A percentile compares a stretch with the other conserved stretches of the same genome.
Conservation (phyloP, 2,329 filamentous ascomycete genomes). For the Thielaviopsis euricoi region DNA sequence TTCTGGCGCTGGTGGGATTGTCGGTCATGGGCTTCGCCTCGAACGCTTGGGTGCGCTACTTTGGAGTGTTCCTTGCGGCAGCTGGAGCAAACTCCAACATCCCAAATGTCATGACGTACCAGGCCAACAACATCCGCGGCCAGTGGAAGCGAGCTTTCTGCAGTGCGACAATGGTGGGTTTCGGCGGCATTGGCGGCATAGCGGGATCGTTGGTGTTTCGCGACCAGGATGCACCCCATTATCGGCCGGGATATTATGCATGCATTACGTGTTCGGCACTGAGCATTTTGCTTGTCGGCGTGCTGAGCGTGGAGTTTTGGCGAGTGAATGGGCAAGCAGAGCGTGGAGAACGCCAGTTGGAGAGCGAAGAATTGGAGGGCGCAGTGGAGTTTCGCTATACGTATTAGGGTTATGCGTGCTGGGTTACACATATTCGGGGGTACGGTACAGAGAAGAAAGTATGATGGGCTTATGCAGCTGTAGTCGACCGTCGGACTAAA, state of each 20-base stretch:
- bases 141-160: conserved; percentile 79
- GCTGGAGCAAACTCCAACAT: conserved; percentile 66
- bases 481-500: too few species aligned
- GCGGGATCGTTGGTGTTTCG: conserved; percentile 58
- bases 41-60: conserved; percentile 46
- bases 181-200: conserved; percentile 66
- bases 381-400: conserved; percentile 11
- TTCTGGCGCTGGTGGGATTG: conserved; percentile 51
- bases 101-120: conserved; percentile 59
- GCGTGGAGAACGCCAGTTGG: conserved; percentile 34
- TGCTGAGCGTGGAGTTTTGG: conserved; percentile 26
- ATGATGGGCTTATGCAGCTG: too few species aligned
- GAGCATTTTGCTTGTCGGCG: conserved; percentile 27
- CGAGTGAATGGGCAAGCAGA: conserved; percentile 33
- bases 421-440: too few species aligned
- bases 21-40: conserved; percentile 43
- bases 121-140: conserved; percentile 75
- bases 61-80: conserved; percentile 60
- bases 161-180: conserved; percentile 58
- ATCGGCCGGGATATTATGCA: conserved; percentile 37
- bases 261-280: conserved; percentile 35
- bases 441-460: too few species aligned
- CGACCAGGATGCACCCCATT: conserved; percentile 33
- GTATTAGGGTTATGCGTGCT: conserved; percentile 1
- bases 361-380: conserved; percentile 25